These are phyloP conservation scores for Colletotrichum horii DNA, from an alignment of 2,329 filamentous ascomycete genomes.

Conservation along the genomic window DNA sequence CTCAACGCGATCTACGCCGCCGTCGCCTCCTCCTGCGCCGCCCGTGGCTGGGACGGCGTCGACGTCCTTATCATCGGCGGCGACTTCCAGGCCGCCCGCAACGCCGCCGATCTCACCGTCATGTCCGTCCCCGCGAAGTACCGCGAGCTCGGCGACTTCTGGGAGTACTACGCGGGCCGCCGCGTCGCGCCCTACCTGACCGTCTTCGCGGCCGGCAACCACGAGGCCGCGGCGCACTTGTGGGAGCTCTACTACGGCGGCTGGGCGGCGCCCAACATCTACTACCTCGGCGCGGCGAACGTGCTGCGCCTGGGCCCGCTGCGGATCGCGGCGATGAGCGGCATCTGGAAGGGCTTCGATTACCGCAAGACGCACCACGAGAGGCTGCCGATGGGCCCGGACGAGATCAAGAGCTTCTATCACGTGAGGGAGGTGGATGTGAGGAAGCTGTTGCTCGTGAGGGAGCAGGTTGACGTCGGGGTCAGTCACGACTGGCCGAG, in stretches of 20 bases:
- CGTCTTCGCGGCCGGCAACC: conserved; percentile 92
- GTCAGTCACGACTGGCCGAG: conserved; percentile 96
- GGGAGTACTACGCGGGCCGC: conserved; percentile 86
- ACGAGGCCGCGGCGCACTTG: conserved; percentile 89
- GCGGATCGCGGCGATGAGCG: conserved; percentile 87
- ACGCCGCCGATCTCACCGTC: conserved; percentile 83
- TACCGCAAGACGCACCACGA: conserved; percentile 86
- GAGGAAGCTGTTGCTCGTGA: conserved; percentile 84
- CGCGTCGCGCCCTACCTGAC: conserved; percentile 85
- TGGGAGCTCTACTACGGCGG: conserved; percentile 96
- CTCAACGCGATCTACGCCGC: conserved; percentile 91
- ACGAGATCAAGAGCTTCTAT: conserved; percentile 83
- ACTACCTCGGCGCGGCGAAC: conserved; percentile 94
- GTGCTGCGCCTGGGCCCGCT: conserved; percentile 83
- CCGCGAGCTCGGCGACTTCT: conserved; percentile 87
- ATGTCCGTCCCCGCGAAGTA: conserved; percentile 93
- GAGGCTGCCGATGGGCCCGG: conserved; percentile 79
- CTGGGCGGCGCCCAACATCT: conserved; percentile 96
- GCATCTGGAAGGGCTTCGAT: conserved; percentile 93
- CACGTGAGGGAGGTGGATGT: conserved; percentile 89
- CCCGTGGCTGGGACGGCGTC: conserved; percentile 78
- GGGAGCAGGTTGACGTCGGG: conserved; percentile 89
- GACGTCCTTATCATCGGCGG: conserved; percentile 95
- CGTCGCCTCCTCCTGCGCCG: conserved; percentile 69
- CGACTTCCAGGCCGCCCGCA: conserved; percentile 87